A percentile compares a stretch with the other conserved stretches of the same genome.
Conservation (phyloP, 495 filamentous ascomycete species). For the Neurospora tetraspora region DNA sequence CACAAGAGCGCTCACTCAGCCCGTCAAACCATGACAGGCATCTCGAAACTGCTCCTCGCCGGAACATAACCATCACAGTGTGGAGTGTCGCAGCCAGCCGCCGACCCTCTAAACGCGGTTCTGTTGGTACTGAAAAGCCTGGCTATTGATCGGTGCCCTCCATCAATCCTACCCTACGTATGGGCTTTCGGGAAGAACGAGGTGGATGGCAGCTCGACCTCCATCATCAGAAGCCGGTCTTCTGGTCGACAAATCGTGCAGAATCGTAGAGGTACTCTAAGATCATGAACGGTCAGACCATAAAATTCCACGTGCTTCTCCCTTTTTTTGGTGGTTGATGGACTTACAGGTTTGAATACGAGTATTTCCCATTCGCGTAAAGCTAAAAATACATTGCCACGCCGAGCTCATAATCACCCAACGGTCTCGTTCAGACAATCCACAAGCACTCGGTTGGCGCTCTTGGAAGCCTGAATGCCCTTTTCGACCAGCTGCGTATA, state of each 20-base stretch:
- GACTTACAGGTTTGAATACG: not conserved
- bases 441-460: constrained; percentile 32
- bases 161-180: not conserved
- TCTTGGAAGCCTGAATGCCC: constrained; percentile 33
- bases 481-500: constrained; percentile 33
- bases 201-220: not conserved
- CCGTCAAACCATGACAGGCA: not conserved
- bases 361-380: not conserved
- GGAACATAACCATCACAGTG: not conserved
- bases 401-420: constrained; percentile 4
- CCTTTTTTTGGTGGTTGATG: not conserved
- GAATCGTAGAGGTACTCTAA: not conserved
- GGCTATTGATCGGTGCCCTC: not conserved
- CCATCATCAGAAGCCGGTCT: not conserved
- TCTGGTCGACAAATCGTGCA: not conserved
- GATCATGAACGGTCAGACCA: not conserved
- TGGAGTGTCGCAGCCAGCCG: not conserved
- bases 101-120: not conserved
- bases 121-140: not conserved
- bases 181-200: not conserved
- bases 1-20: not conserved
- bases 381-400: not conserved
- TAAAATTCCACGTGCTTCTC: not conserved
- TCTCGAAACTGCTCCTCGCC: not conserved
- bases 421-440: constrained; percentile 28